Percentiles rank a stretch among this genome's conserved stretches.
phyloP scores from a whole-genome alignment of 768 basidiomycete species.

The Neoboletus subvelutipes region DNA sequence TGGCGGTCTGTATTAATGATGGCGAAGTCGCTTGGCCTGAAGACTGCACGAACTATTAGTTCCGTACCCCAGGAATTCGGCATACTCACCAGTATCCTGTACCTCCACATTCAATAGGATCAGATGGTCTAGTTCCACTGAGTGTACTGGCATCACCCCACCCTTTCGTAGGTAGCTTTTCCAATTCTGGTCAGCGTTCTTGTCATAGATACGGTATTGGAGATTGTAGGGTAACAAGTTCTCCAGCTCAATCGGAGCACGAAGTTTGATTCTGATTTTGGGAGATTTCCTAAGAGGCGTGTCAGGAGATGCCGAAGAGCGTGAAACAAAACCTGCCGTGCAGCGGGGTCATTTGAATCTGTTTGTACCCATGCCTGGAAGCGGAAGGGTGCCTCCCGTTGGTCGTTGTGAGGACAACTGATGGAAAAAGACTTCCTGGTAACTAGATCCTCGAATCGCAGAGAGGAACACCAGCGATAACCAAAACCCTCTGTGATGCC shows the following conservation, averaged over 20 bases:
- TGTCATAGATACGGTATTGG: constrained; percentile 96
- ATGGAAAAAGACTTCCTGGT: constrained; percentile 69
- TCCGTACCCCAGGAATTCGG: background rate
- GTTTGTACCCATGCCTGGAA: constrained; percentile 91
- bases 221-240: constrained; percentile 93
- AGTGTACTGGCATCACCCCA: constrained; percentile 94
- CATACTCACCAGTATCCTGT: constrained; percentile 78
- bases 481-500: constrained; percentile 81
- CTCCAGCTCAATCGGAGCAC: constrained; percentile 93
- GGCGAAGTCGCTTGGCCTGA: constrained; percentile 93
- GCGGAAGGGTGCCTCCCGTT: constrained; percentile 85
- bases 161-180: constrained; percentile 90
- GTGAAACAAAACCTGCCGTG: constrained; percentile 45
- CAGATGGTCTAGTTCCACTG: constrained; percentile 87
- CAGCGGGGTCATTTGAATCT: constrained; percentile 54
- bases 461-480: constrained; percentile 87
- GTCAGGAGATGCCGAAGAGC: constrained; percentile 4
- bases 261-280: constrained; percentile 78
- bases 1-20: constrained; percentile 95
- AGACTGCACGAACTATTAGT: constrained; percentile 47
- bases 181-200: constrained; percentile 92
- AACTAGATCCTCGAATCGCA: constrained; percentile 88
- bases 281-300: constrained; percentile 66
- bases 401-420: constrained; percentile 79
- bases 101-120: constrained; percentile 86